Base-by-base conservation (phyloP, 192 early-diverging fungal genomes). In the Rhizophlyctis rosea region DNA sequence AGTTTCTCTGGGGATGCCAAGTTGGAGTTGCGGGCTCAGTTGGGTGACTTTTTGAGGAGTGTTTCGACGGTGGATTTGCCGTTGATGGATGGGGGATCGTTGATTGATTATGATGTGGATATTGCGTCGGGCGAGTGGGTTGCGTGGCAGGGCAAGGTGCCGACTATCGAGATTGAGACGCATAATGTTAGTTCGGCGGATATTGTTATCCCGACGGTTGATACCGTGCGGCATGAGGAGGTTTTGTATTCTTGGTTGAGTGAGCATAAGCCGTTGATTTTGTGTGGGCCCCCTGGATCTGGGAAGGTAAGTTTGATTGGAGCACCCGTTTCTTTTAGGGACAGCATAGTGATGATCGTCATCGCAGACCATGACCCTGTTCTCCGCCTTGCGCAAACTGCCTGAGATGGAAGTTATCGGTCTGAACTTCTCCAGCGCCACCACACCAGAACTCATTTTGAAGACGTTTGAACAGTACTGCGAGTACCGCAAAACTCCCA, bases 271-370 rank as follows among this genome's bases (percentile, higher is more conserved):
- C 95, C 98, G 7, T 68, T 98, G 32, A 81, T 99, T 34, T 80
- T 99, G 30, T 99, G 98, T 72, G 98, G 98, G 49, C 96, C 98
- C 60, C 98, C 98, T 4, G 98, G 98, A 30, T 95, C 92, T 27
- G 96, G 96, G 68, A 98, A 99, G 64, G 68, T 75, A 28, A 44
- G 34, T 48, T 30, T 27, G 39, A 7, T 50, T 50, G 24, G 14
- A 61, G 23, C 29, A 1, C 57, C 29, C n/a, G 27, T 57, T 61
- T 57, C 9, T 18, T 11, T 47, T n/a, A n/a, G n/a, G n/a, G n/a
- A 14, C 23, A 25, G 11, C 56, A 57, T 54, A 31, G 18, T 57
- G 14, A 21, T 44, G 0, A 59, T 44, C 23, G 28, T 14, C 27
- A 23, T 58, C 28, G 7, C 53, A 76, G 80, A 99, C 95, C 34